Evolutionary conservation across 805 yeast species (phyloP), one percentile per base, ranked within the genome.

Genomic region (Candida pseudofarinosa): DNA sequence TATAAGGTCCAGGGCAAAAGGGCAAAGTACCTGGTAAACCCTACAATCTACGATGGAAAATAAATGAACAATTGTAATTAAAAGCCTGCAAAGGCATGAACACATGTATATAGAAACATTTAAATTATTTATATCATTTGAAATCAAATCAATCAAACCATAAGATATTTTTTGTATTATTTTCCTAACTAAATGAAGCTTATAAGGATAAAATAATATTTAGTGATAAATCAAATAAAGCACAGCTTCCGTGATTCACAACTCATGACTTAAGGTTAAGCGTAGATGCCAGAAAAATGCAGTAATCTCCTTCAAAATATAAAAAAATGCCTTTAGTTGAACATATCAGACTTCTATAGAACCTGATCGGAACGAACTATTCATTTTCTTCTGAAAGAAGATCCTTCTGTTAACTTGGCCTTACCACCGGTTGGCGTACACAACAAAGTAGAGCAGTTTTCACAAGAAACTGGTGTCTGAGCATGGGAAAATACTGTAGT

Each of bases 361-460:
- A 23, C 28, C 28, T 10, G 10, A 7, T 23, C 28, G 10, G 10
- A 23, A 23, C 10, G 7, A 23, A 20, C 15, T 37, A 20, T 35
- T 58, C 60, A 66, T 63, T 66, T 66, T 56, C 58, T 64, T 63
- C 71, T 65, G 63, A 63, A 64, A 43, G 71, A 65, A 44, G 62
- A 60, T 41, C 71, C 71, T 62, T 66, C 71, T 48, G 68, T 60
- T 60, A 66, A 63, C 62, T 64, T 63, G 50, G 70, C 69, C 59
- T 65, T 65, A 60, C 71, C 71, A 55, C 71, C 71, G 43, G 71
- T 59, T 38, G 71, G 71, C 46, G 67, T 60, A 51, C 69, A 63
- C 54, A 66, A 62, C 42, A 66, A 66, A 42, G 67, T 63, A 48
- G 69, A 55, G 46, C 71, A 66, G 57, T 60, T 58, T 58, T 65